Evolutionary conservation across 352 stramenopile species (phyloP).

Genomic region (Pythium rhizo-oryzae): DNA sequence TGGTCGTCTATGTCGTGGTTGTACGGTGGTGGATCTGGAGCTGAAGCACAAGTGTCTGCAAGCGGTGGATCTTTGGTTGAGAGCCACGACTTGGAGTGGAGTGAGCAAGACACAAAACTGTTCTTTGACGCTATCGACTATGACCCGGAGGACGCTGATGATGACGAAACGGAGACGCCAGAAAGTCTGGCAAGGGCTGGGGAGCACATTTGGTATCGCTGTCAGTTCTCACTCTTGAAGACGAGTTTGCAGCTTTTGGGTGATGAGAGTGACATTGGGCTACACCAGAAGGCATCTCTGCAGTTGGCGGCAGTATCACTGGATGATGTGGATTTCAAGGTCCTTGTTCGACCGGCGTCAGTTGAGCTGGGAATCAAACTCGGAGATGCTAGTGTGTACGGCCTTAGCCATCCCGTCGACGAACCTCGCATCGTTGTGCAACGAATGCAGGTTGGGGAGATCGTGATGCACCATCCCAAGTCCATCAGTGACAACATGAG

Average conservation of each 20-base stretch:
- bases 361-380: constrained; percentile 73
- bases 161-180: not conserved
- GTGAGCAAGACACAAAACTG: constrained; percentile 81
- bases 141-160: constrained; percentile 45
- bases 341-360: constrained; percentile 65
- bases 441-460: constrained; percentile 75
- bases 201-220: constrained; percentile 82
- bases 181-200: constrained; percentile 32
- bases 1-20: constrained; percentile 85
- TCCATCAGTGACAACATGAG: constrained; percentile 72
- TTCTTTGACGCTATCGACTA: constrained; percentile 86
- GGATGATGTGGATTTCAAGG: constrained; percentile 71
- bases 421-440: constrained; percentile 46
- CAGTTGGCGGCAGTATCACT: constrained; percentile 34
- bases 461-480: constrained; percentile 62
- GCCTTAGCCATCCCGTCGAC: not conserved
- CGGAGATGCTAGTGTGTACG: constrained; percentile 70
- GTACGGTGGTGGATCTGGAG: constrained; percentile 22
- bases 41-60: not conserved
- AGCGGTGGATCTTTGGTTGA: not conserved
- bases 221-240: constrained; percentile 61
- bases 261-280: constrained; percentile 22
- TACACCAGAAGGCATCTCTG: not conserved
- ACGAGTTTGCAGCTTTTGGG: constrained; percentile 57
- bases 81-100: constrained; percentile 70